Evolutionary conservation across 371 early-diverging fungal genomes (phyloP).

Genomic region (Mucor sp.): DNA sequence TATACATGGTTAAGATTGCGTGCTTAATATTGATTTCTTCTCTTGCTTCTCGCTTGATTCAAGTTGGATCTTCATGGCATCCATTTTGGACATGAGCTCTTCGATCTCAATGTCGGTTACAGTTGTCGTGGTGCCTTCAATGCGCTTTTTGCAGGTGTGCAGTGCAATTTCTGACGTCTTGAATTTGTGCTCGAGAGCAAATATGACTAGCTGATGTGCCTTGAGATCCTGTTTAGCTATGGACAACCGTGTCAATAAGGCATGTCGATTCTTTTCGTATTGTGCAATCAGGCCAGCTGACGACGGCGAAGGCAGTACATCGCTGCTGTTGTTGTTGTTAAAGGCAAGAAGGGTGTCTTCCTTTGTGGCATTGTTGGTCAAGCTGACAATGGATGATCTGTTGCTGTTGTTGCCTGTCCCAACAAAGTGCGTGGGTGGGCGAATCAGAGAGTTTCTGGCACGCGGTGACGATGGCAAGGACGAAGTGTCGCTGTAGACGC

Average conservation of each 20-base stretch:
- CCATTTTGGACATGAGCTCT: constrained; percentile 28
- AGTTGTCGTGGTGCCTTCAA: not conserved
- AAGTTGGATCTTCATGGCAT: constrained; percentile 28
- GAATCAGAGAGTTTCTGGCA: constrained; percentile 10
- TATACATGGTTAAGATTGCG: not conserved
- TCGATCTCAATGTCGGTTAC: constrained; percentile 29
- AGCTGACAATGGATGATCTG: not conserved
- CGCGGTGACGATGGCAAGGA: constrained; percentile 8
- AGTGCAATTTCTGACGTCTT: constrained; percentile 13
- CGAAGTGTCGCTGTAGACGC: not conserved
- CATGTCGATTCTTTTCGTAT: constrained; percentile 20
- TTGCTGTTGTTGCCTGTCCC: not conserved
- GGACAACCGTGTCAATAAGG: constrained; percentile 10
- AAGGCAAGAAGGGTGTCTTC: not conserved
- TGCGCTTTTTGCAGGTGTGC: constrained; percentile 8
- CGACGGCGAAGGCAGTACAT: not conserved
- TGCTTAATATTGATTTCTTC: constrained; percentile 7
- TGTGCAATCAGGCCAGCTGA: constrained; percentile 1
- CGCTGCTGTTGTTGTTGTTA: not conserved
- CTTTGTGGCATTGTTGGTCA: too few species aligned
- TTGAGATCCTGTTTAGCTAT: constrained; percentile 22
- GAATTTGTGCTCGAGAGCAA: constrained; percentile 18
- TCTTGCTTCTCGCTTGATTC: constrained; percentile 20
- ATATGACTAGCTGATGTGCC: constrained; percentile 1
- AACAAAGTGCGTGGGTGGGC: constrained; percentile 19